These are phyloP conservation scores for Umbellularia californica DNA, from an alignment of 164 flowering plant species.

Conservation along the genomic window DNA sequence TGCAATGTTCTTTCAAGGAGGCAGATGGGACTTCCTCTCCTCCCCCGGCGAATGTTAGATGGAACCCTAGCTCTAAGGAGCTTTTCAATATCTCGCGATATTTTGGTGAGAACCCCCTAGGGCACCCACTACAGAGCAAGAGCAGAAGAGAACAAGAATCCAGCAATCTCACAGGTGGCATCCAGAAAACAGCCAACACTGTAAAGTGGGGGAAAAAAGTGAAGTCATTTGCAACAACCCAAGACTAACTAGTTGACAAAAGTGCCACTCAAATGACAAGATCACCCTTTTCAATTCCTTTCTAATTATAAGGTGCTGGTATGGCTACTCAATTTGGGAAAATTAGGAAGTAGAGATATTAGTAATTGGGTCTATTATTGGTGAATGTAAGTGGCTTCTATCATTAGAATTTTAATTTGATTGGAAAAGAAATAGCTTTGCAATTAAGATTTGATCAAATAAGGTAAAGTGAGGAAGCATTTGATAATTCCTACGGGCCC, in stretches of 20 bases:
- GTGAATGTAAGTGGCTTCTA: neutral
- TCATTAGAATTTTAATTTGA: no score
- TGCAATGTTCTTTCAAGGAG: no score
- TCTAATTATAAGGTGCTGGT: no score
- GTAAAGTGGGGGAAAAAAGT: neutral
- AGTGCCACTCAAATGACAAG: neutral
- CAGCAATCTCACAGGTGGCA: neutral
- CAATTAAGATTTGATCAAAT: no score
- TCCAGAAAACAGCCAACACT: neutral
- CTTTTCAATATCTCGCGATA: neutral
- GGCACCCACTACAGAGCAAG: neutral
- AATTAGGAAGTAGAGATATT: neutral
- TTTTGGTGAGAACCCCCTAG: neutral
- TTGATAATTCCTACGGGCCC: no score
- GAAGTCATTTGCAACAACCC: neutral
- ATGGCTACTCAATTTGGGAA: neutral
- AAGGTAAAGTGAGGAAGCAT: no score
- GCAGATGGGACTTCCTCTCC: no score
- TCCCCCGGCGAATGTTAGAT: no score
- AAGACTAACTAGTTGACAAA: neutral
- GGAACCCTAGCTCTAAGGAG: no score
- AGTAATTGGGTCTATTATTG: no score
- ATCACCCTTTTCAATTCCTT: neutral
- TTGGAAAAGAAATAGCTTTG: no score
- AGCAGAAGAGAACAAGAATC: neutral